Base-by-base conservation (phyloP, 768 basidiomycete species). In the Russula sp. region DNA sequence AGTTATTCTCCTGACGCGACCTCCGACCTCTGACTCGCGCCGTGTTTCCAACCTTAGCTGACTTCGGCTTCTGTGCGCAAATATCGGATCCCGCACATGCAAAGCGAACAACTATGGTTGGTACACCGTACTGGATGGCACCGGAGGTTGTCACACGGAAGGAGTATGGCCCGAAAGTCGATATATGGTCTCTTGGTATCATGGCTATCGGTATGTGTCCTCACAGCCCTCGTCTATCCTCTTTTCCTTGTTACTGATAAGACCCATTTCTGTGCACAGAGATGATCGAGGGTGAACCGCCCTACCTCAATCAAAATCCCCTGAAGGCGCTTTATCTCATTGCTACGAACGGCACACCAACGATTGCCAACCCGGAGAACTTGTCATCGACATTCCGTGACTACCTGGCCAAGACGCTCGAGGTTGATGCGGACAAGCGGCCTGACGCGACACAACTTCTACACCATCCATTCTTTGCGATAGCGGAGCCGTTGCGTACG, bases 41-140 rank as follows among this genome's bases (percentile, higher is more conserved):
- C 9, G 32, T 7, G 16, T 36, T 18, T 3, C 11, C 62, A 63
- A 62, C 34, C 66, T 49, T 71, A 96, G 94, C 94, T 70, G 95
- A 97, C 75, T 97, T 98, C 75, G 95, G 95, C n/a, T 98, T 97
- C 79, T 97, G 94, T 65, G 95, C 95, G 3, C 94, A 97, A 74
- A 90, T 97, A 59, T 93, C 93, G 22, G 90, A 93, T 49, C 66
- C 66, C 67, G 85, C 85, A 9, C 85, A 88, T 65, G 85, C 93
- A 4, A 97, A 97, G 76, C 86, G 95, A 32, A 96, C 94, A 39
- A 97, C 95, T 39, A 98, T 98, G 95, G 94, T 98, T 53, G 95
- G 95, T 2, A 97, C 95, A 0, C 95, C 95, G 1, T 98, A 98
- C 73, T 98, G 95, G 95, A 97, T 98, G 95, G 95, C 95, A 0